These are phyloP conservation scores for Apiosordaria backusii DNA, from an alignment of 495 filamentous ascomycete species.

Conservation along the genomic window DNA sequence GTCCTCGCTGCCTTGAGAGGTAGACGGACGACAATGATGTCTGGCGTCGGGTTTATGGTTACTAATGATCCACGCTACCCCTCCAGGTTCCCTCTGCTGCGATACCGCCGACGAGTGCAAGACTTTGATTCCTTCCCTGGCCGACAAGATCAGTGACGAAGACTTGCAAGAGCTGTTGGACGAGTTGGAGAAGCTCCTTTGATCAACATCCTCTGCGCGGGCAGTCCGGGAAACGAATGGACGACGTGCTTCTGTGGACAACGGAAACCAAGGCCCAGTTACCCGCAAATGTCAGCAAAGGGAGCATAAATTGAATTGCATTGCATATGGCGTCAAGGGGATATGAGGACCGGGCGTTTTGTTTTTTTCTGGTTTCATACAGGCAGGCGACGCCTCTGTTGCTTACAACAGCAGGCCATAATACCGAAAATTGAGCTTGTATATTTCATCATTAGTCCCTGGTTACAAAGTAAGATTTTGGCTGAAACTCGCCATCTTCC, in stretches of 20 bases:
- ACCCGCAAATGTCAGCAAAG: background rate
- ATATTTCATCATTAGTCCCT: too few species aligned
- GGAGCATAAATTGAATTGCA: background rate
- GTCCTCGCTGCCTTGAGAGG: background rate
- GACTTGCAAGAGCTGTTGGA: conserved; percentile 84
- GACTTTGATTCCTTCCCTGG: conserved; percentile 86
- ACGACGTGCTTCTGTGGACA: background rate
- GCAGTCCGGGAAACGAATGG: background rate
- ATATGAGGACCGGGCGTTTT: background rate
- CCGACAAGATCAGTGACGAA: conserved; percentile 81
- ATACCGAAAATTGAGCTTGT: background rate
- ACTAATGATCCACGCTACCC: background rate
- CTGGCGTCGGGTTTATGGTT: conserved; percentile 4
- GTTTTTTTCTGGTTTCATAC: background rate
- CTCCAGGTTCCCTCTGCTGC: conserved; percentile 79
- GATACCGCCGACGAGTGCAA: conserved; percentile 93
- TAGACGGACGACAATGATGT: conserved; percentile 4
- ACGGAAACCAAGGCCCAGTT: background rate
- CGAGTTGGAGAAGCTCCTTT: conserved; percentile 74
- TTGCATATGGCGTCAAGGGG: background rate
- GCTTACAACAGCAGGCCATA: background rate
- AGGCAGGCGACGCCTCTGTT: background rate
- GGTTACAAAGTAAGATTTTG: too few species aligned
- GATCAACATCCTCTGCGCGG: background rate
- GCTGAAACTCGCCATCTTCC: too few species aligned